A percentile compares a stretch with the other conserved stretches of the same genome.
Conservation (phyloP, 2,329 filamentous ascomycete genomes). For the Lecanosticta acicola region DNA sequence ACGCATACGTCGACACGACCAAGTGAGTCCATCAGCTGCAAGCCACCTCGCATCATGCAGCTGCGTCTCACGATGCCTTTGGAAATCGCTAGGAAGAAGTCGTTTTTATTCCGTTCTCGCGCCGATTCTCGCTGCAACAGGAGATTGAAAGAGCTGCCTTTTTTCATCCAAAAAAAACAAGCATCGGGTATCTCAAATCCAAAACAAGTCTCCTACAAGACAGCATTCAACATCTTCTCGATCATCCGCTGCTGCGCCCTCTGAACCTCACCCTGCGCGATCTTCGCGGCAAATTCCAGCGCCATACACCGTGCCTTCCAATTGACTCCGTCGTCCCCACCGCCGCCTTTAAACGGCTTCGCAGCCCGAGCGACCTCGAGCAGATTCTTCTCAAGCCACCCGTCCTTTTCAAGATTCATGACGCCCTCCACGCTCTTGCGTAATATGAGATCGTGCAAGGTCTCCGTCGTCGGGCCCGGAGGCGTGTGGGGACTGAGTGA, state of each 20-base stretch:
- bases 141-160: no score
- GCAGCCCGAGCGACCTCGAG: conserved; percentile 16
- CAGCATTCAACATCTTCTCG: conserved; percentile 28
- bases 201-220: not conserved
- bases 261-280: conserved; percentile 31
- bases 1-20: no score
- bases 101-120: not conserved
- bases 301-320: conserved; percentile 29
- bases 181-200: not conserved
- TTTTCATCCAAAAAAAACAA: not conserved
- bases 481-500: conserved; percentile 11
- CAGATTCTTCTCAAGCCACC: conserved; percentile 19
- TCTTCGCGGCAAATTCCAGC: conserved; percentile 28
- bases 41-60: not conserved
- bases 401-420: conserved; percentile 14
- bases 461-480: conserved; percentile 6
- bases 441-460: conserved; percentile 22
- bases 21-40: not conserved
- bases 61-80: not conserved
- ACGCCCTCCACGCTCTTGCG: conserved; percentile 16
- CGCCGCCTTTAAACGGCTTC: conserved; percentile 1
- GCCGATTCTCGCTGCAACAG: not conserved
- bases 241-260: conserved; percentile 28
- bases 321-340: conserved; percentile 24
- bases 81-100: no score